Evolutionary conservation across 2,329 filamentous ascomycete species (phyloP), one percentile per base, ranked within the genome.

Genomic region (Blastomyces emzantsi): DNA sequence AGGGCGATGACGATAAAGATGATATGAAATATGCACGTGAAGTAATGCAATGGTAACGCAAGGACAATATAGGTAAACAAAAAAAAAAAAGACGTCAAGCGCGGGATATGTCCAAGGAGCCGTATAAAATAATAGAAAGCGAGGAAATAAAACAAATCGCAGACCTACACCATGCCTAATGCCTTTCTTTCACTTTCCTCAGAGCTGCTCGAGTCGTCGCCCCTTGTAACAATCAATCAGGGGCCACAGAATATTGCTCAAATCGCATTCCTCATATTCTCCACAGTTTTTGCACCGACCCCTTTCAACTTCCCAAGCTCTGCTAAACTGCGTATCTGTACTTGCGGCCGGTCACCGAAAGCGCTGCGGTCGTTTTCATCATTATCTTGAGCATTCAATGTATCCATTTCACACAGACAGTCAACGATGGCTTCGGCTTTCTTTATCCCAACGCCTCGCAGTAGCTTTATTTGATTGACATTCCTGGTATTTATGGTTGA

Each of bases 361-460:
- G 43, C 54, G 17, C 65, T 65, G 41, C 67, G 65, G 13, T 67
- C 64, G 7, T 55, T 33, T 55, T 22, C 30, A 36, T 22, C 49
- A 22, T 65, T 66, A 36, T 68, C 65, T 13, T 67, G 64, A 1
- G 63, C 65, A 43, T 63, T 64, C 33, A 65, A 64, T 17, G 67
- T 65, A 55, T 76, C 77, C 73, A 76, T 75, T 64, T 78, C 76
- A 57, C 76, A 76, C 13, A 81, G 73, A 61, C 77, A 79, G 65
- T 80, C 75, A 28, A 80, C 76, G 61, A 81, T 80, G 0, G 76
- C 75, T 65, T 80, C 78, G 3, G 79, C 79, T 66, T 78, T 80
- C 64, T 80, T 81, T 9, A 72, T 73, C 1, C 79, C 79, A 7
- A 81, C 75, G 15, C 79, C 79, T 62, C 77, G 79, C 8, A 81